phyloP scores from a whole-genome alignment of 371 early-diverging fungal species.

The Blastocladiella emersonii region DNA sequence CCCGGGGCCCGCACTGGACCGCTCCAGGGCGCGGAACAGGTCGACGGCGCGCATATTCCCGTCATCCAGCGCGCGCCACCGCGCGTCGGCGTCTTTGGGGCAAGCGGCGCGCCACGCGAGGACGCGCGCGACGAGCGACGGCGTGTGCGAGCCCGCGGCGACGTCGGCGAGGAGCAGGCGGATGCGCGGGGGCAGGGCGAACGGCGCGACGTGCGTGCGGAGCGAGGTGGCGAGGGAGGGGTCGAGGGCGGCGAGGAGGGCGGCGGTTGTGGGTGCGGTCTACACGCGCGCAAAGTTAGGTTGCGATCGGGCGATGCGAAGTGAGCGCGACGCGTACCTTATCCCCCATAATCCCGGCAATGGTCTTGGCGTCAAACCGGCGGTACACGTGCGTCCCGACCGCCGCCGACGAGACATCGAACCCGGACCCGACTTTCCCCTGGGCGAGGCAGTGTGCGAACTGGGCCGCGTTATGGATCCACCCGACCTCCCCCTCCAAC shows the following conservation, averaged over 20 bases:
- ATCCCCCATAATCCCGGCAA: too few species aligned
- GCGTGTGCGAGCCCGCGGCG: constrained; percentile 83
- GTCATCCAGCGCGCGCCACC: constrained; percentile 43
- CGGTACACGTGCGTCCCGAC: constrained; percentile 76
- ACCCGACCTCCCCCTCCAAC: neutral
- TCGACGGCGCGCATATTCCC: constrained; percentile 36
- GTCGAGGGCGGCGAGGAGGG: neutral
- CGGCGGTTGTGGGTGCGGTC: neutral
- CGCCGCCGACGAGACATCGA: constrained; percentile 86
- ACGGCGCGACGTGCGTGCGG: constrained; percentile 40
- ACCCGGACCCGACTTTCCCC: constrained; percentile 93
- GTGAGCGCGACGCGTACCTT: too few species aligned
- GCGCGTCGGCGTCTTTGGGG: constrained; percentile 32
- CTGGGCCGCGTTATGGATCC: constrained; percentile 75
- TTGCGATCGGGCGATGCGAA: too few species aligned
- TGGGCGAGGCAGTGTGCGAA: constrained; percentile 89
- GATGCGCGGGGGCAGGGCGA: constrained; percentile 57
- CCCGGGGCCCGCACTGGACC: neutral
- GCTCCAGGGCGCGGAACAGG: constrained; percentile 19
- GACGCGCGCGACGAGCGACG: constrained; percentile 75
- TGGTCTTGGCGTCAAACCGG: constrained; percentile 58
- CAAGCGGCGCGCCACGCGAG: constrained; percentile 63
- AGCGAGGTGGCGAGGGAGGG: neutral
- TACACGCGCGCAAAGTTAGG: too few species aligned
- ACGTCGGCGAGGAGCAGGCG: constrained; percentile 77